Percentiles rank a stretch among this genome's conserved stretches.
phyloP scores from a whole-genome alignment of 2,329 filamentous ascomycete species.

The Graphilbum sp. region DNA sequence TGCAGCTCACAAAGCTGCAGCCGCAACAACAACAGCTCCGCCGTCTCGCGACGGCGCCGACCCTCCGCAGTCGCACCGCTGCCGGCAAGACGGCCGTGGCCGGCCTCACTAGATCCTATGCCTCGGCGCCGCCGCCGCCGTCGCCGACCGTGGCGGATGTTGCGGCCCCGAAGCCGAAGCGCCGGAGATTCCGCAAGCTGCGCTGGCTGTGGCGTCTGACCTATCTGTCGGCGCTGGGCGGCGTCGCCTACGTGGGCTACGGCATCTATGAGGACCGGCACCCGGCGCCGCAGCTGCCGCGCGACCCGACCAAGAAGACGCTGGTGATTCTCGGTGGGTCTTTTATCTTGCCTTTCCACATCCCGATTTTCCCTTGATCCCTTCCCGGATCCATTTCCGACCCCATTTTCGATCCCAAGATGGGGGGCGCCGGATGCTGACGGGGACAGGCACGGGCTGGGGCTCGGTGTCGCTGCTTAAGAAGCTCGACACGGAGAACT shows the following conservation, averaged over 20 bases:
- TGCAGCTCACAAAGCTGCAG: conserved; percentile 9
- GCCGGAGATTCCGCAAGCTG: conserved; percentile 48
- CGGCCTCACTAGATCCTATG: too few relatives aligned
- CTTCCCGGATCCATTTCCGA: too few relatives aligned
- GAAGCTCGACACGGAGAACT: conserved; percentile 97
- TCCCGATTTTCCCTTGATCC: conserved; percentile 4
- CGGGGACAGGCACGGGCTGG: conserved; percentile 91
- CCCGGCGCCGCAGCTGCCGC: conserved; percentile 60
- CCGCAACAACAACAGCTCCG: conserved; percentile 8
- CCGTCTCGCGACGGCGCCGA: conserved; percentile 13
- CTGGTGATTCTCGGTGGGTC: conserved; percentile 75
- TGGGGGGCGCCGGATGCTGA: too few relatives aligned
- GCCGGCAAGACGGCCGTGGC: too few relatives aligned
- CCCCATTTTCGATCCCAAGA: too few relatives aligned
- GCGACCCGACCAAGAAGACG: conserved; percentile 88
- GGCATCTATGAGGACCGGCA: conserved; percentile 70
- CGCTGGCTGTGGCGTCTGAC: conserved; percentile 72
- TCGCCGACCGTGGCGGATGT: conserved; percentile 11
- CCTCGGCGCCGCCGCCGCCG: conserved; percentile 9
- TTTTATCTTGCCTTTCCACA: conserved; percentile 5
- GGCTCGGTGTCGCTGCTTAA: conserved; percentile 89
- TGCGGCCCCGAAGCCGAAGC: conserved; percentile 28
- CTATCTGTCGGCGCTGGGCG: conserved; percentile 56
- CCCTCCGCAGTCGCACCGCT: not conserved
- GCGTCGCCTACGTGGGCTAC: conserved; percentile 58